phyloP scores from a whole-genome alignment of 1,284 basidiomycete genomes.

The Cutaneotrichosporon spelunceum region DNA sequence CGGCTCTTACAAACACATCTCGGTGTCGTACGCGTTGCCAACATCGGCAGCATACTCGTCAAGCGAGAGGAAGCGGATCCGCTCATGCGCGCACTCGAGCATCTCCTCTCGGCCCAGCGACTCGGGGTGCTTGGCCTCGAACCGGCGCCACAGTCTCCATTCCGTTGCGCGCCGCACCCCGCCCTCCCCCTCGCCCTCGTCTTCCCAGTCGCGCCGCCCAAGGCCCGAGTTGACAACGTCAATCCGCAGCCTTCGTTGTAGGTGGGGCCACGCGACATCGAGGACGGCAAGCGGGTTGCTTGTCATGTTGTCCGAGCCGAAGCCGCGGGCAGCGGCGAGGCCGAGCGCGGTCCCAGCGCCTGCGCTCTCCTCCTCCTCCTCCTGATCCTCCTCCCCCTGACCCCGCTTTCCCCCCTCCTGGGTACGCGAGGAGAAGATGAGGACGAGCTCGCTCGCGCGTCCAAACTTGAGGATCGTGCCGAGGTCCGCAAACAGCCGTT shows the following conservation, averaged over 20 bases:
- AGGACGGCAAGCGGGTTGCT: not conserved
- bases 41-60: not conserved
- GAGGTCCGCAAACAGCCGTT: not conserved
- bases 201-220: not conserved
- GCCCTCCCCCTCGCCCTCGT: no score
- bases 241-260: not conserved
- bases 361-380: not conserved
- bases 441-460: not conserved
- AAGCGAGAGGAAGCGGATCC: not conserved
- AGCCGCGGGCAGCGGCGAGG: not conserved
- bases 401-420: no score
- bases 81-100: not conserved
- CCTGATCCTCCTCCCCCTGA: not conserved
- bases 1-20: not conserved
- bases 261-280: not conserved
- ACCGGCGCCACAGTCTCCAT: not conserved
- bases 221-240: not conserved
- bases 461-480: conserved; percentile 1
- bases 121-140: not conserved
- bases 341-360: not conserved
- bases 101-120: not conserved
- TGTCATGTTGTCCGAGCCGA: not conserved
- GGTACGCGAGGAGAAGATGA: not conserved
- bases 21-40: not conserved
- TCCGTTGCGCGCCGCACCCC: not conserved